Base-by-base conservation (phyloP, 352 stramenopile species). In the Pythium periplocum region DNA sequence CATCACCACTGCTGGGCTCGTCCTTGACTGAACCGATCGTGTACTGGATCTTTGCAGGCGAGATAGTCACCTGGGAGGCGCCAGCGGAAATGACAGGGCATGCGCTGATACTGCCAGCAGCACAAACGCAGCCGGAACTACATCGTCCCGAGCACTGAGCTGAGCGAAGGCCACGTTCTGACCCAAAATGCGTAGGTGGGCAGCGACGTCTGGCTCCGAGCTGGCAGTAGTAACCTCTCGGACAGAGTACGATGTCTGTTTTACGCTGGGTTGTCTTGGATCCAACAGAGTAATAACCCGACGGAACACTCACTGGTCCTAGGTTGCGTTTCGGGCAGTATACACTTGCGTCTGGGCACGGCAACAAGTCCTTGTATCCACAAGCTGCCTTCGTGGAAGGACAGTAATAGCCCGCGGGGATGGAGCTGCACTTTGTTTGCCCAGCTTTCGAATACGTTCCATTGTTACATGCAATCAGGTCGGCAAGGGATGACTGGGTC, bases 371-470 rank as follows among this genome's bases (percentile, higher is more conserved):
- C 3, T 47, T 62, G 49, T 76, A 75, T 1, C 67, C 61, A 48
- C 75, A 86, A 8, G 61, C 43, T 51, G 45, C 33, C 7, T 45
- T 36, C 11, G 43, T 61, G 10, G 56, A 55, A 0, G 55, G 31
- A n/a, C 73, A 86, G 30, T 73, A 81, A 39, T 75, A 72, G 7
- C 75, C 75, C 30, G 61, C 66, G 7, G 75, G 73, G 6, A 84
- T 46, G 1, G 45, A 11, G 44, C 59, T 76, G 40, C 75, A 86
- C 6, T 36, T 64, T 39, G 57, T 70, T 43, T 82, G 73, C 0
- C 75, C 75, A 35, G 69, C 48, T 33, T 83, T 81, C 1, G 75
- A 82, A 41, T 78, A 83, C 6, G 71, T 73, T 6, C 75, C 75
- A 57, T 83, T 83, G 5, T 53, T 53, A 39, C 75, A 87, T 31